These are phyloP conservation scores for Camelina sativa DNA, from an alignment of 345 rosid species.

Conservation along the genomic window DNA sequence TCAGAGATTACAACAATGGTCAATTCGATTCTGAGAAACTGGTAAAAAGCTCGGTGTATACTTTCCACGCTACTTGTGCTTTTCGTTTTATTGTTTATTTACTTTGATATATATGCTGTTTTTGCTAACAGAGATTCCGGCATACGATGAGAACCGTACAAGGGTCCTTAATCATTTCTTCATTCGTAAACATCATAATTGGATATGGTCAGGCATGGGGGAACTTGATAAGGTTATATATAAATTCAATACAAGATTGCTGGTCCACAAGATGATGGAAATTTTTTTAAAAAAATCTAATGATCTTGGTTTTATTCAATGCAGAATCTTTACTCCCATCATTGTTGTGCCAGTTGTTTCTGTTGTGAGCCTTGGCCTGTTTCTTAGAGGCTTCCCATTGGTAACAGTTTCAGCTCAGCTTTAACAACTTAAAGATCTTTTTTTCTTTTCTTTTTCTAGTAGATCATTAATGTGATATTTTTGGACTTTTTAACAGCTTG, in stretches of 20 bases:
- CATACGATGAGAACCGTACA: slow-evolving; percentile 84
- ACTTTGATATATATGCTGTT: background rate
- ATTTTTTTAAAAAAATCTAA: background rate
- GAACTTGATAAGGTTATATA: slow-evolving; percentile 66
- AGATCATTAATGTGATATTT: slow-evolving; percentile 12
- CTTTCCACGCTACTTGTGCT: background rate
- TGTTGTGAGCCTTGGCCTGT: slow-evolving; percentile 84
- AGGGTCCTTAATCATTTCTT: slow-evolving; percentile 87
- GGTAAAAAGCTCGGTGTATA: slow-evolving; percentile 45
- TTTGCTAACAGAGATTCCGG: slow-evolving; percentile 67
- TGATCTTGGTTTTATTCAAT: slow-evolving; percentile 13
- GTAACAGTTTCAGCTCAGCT: slow-evolving; percentile 51
- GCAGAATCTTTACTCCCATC: slow-evolving; percentile 78
- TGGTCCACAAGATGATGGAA: background rate
- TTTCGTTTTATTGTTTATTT: background rate
- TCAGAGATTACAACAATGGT: slow-evolving; percentile 65
- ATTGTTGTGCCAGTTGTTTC: slow-evolving; percentile 75
- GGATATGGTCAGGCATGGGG: slow-evolving; percentile 84
- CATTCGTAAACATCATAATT: slow-evolving; percentile 77
- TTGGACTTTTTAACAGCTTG: slow-evolving; percentile 64
- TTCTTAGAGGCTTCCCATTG: slow-evolving; percentile 87
- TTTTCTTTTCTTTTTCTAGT: background rate
- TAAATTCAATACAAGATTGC: background rate
- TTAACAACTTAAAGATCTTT: background rate
- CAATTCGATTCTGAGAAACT: slow-evolving; percentile 59